Conservation (phyloP, 164 flowering plant species). For the Annona cherimola region DNA sequence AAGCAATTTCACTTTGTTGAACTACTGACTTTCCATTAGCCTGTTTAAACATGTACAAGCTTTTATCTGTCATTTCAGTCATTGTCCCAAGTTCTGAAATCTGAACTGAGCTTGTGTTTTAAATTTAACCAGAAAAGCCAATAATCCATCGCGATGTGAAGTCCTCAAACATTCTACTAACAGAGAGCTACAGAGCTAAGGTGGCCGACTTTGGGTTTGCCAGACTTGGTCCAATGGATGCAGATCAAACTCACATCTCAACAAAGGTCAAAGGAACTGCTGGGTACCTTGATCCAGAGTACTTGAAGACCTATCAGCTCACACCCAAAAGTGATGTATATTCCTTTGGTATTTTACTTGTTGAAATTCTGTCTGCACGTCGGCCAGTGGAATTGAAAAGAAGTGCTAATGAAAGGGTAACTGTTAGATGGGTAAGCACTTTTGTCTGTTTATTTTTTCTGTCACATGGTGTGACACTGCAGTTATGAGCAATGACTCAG, state of each 20-base stretch:
- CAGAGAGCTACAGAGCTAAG: slow-evolving; percentile 79
- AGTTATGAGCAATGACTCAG: neutral
- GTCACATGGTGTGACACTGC: neutral
- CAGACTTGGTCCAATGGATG: slow-evolving; percentile 60
- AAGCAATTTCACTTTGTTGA: neutral
- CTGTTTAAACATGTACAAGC: neutral
- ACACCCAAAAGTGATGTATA: slow-evolving; percentile 91
- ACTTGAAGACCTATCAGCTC: slow-evolving; percentile 81
- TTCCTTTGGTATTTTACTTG: slow-evolving; percentile 80
- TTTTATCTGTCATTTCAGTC: neutral
- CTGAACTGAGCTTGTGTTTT: slow-evolving; percentile 4
- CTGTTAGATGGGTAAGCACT: slow-evolving; percentile 78
- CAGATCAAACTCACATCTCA: slow-evolving; percentile 67
- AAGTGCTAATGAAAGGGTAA: slow-evolving; percentile 59
- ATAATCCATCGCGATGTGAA: slow-evolving; percentile 95
- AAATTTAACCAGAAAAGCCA: slow-evolving; percentile 59
- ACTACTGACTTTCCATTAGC: neutral
- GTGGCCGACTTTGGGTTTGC: slow-evolving; percentile 99
- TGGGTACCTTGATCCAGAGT: slow-evolving; percentile 97
- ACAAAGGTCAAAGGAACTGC: slow-evolving; percentile 95
- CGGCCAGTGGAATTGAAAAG: slow-evolving; percentile 78
- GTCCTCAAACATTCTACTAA: slow-evolving; percentile 90
- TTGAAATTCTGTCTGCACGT: slow-evolving; percentile 84
- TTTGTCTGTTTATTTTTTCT: neutral
- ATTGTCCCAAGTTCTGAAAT: neutral